Base-by-base conservation (phyloP, 345 rosid genomes). In the Rhodamnia argentea region DNA sequence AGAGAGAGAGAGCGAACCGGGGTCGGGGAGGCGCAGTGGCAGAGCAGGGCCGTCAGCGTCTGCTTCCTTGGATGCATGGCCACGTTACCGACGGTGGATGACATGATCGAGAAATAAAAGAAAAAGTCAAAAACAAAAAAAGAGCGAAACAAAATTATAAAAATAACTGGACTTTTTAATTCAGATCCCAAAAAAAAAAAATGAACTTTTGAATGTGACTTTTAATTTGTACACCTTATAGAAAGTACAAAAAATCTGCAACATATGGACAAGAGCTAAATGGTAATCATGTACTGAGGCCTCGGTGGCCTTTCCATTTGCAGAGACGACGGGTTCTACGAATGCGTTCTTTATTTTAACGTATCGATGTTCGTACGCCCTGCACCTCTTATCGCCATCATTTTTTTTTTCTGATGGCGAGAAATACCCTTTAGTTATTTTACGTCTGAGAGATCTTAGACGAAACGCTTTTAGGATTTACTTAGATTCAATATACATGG, bases 241-340 rank as follows among this genome's bases (percentile, higher is more conserved):
- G 26, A 50, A 50, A 50, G 3, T 50, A 11, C 52, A 70, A 70
- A 37, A 18, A 47, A 37, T 32, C 42, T 18, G 32, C 18, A 60
- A 7, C 74, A 15, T 13, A 37, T 60, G 74, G 74, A 60, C 74
- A 60, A 27, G 27, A n/a, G 29, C 37, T 27, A 62, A 62, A 3
- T 32, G 76, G 20, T 29, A 29, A 15, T 62, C 44, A 4, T 1
- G 44, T 6, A 42, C 44, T 3, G 2, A 42, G 44, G 44, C 44
- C 7, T 42, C 1, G 1, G 44, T 42, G 44, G 44, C 51, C 51
- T 47, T 10, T 47, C 51, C 51, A 9, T 9, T 47, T 47, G 12
- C 51, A 2, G 11, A 0, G 51, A 10, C 11, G 51, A 7, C 2
- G 1, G 47, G 4, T 12, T 51, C 3, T 0, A 51, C 4, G 4